Conservation (phyloP, 2,329 filamentous ascomycete species). For the Colletotrichum tamarilloi region DNA sequence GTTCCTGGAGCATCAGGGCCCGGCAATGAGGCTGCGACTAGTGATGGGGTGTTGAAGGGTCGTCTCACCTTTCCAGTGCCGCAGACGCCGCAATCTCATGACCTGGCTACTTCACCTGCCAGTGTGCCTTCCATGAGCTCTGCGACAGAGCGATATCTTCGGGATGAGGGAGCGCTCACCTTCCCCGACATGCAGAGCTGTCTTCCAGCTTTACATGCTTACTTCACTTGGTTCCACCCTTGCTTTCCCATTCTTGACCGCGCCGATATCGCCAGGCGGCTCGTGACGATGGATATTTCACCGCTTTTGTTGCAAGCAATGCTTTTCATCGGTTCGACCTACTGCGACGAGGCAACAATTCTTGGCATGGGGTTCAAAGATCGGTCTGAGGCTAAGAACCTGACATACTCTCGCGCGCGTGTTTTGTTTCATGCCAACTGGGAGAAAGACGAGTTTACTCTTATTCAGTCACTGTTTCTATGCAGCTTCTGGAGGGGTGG, state of each 20-base stretch:
- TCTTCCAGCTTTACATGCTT: conserved; percentile 53
- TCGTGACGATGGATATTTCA: conserved; percentile 55
- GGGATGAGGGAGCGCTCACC: conserved; percentile 38
- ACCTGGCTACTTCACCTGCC: conserved; percentile 16
- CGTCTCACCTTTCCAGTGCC: conserved; percentile 36
- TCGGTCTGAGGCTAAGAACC: conserved; percentile 60
- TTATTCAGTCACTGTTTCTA: conserved; percentile 63
- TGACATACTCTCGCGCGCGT: conserved; percentile 60
- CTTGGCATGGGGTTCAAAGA: conserved; percentile 57
- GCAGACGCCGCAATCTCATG: conserved; percentile 26
- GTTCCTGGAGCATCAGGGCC: conserved; percentile 32
- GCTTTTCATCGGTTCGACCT: conserved; percentile 64
- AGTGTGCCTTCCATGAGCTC: conserved; percentile 34
- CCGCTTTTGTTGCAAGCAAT: conserved; percentile 63
- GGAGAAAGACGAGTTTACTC: conserved; percentile 60
- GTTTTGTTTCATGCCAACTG: conserved; percentile 64
- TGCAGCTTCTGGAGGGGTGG: conserved; percentile 67
- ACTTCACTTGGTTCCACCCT: conserved; percentile 68
- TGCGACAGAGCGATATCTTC: conserved; percentile 36
- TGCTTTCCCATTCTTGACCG: conserved; percentile 66
- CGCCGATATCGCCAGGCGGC: conserved; percentile 51
- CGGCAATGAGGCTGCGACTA: neutral
- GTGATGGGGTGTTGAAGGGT: conserved; percentile 21
- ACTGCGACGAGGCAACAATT: conserved; percentile 60
- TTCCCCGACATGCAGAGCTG: conserved; percentile 37